Base-by-base conservation (phyloP, 306 rosid genomes). In the Dalbergia cultrata region DNA sequence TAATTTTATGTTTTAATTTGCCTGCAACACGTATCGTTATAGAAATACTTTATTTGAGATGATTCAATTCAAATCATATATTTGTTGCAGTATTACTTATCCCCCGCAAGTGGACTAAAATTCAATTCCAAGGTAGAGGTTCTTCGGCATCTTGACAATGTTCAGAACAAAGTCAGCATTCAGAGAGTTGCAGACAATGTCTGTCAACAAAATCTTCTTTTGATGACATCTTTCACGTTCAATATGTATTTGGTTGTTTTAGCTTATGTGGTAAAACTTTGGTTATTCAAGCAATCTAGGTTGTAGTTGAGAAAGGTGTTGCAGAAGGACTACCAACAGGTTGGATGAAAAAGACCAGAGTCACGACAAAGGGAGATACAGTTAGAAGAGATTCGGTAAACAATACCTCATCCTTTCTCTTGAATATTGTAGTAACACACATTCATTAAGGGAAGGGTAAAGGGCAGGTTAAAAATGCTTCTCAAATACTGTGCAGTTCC, bases 41-140 rank as follows among this genome's bases (percentile, higher is more conserved):
- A 54, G 68, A 69, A 85, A 73, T 44, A 43, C 63, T 54, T 47
- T 59, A 70, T 53, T 21, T 18, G 64, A 75, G 72, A 72, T 75
- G 63, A 64, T 75, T 70, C 68, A 60, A 34, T 45, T 70, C 37
- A 68, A 77, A 12, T 85, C 69, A 71, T 82, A 68, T 60, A 72
- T 67, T 77, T 87, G 56, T 72, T 87, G 90, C 97, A 92, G 97
- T 92, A 78, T 74, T 94, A 92, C 77, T 52, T 65, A 76, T 64
- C 86, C 13, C 90, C 96, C 71, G 81, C 90, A 47, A 77, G 74
- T 66, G 90, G 85, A 67, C 77, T 79, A 63, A 84, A 71, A 67
- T 90, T 94, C 79, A 88, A 84, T 65, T 94, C 98, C 75, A 82
- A 82, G 87, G 83, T 75, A 34, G 90, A 89, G 80, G 92, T 89